These are phyloP conservation scores for Telopea speciosissima DNA, from an alignment of 177 flowering plant species.

Conservation along the genomic window DNA sequence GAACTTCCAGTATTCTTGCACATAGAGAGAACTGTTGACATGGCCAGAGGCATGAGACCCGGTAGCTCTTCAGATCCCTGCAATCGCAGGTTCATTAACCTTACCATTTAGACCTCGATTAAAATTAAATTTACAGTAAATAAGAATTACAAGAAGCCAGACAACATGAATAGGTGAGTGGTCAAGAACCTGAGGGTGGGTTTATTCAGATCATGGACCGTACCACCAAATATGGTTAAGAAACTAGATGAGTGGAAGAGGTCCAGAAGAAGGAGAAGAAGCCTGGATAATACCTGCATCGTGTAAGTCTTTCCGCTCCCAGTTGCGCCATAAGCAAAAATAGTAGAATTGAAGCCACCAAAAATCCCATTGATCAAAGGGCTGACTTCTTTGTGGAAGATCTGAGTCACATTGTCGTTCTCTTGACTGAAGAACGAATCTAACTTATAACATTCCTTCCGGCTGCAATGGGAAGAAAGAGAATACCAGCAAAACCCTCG, in stretches of 20 bases:
- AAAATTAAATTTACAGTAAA: background rate
- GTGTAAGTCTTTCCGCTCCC: conserved; percentile 95
- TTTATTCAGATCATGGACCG: no score
- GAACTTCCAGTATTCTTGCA: conserved; percentile 40
- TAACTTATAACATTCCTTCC: conserved; percentile 72
- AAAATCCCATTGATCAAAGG: conserved; percentile 74
- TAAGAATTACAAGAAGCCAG: no score
- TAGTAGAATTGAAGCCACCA: conserved; percentile 68
- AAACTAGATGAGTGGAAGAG: background rate
- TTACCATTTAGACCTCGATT: background rate
- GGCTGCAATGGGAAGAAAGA: conserved; percentile 31
- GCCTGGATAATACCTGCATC: conserved; percentile 59
- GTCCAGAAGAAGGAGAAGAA: background rate
- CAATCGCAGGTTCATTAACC: conserved; percentile 13
- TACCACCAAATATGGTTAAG: no score
- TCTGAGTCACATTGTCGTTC: conserved; percentile 42
- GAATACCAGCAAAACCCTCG: background rate
- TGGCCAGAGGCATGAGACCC: conserved; percentile 76
- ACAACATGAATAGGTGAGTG: no score
- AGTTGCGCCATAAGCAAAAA: conserved; percentile 95
- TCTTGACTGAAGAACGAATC: conserved; percentile 74
- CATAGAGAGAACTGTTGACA: conserved; percentile 57
- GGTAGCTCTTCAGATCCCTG: conserved; percentile 75
- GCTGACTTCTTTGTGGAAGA: conserved; percentile 62
- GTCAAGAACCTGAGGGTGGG: no score